Conservation (phyloP, 768 basidiomycete genomes). For the Rhizopogon sp. region DNA sequence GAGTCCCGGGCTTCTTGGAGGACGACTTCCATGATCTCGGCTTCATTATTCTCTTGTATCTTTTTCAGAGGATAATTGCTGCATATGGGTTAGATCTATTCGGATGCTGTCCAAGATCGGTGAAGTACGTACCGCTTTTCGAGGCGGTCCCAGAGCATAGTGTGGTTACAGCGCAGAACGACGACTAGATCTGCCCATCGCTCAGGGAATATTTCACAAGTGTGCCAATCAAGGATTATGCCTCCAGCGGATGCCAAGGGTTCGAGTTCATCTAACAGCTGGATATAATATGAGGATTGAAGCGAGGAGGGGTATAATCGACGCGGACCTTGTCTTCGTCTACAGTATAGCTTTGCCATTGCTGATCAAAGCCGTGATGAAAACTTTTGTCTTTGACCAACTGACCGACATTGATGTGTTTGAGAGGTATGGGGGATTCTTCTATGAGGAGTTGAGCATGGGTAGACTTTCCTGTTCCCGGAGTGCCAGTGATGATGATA, state of each 20-base stretch:
- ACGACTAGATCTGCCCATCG: conserved; percentile 96
- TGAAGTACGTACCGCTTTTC: conserved; percentile 68
- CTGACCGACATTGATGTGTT: conserved; percentile 88
- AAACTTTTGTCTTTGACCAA: conserved; percentile 79
- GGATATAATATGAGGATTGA: neutral
- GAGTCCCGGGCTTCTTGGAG: conserved; percentile 84
- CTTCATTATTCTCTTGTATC: conserved; percentile 97
- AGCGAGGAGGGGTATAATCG: neutral
- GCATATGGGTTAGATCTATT: conserved; percentile 1
- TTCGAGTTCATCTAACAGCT: conserved; percentile 90
- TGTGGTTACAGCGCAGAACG: conserved; percentile 86
- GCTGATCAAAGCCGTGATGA: conserved; percentile 83
- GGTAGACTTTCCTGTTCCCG: conserved; percentile 95
- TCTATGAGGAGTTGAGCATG: conserved; percentile 81
- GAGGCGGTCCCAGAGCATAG: conserved; percentile 81
- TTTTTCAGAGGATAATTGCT: conserved; percentile 89
- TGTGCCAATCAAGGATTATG: conserved; percentile 91
- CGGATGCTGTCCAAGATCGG: neutral
- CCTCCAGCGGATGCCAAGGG: conserved; percentile 64
- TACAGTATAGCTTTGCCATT: conserved; percentile 92
- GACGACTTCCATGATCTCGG: conserved; percentile 95
- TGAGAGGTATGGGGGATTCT: conserved; percentile 63
- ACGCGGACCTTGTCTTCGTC: conserved; percentile 89
- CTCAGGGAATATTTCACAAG: conserved; percentile 91
- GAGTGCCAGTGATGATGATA: conserved; percentile 86